Evolutionary conservation across 2,329 filamentous ascomycete species (phyloP).

Genomic region (Penicillium sp.): DNA sequence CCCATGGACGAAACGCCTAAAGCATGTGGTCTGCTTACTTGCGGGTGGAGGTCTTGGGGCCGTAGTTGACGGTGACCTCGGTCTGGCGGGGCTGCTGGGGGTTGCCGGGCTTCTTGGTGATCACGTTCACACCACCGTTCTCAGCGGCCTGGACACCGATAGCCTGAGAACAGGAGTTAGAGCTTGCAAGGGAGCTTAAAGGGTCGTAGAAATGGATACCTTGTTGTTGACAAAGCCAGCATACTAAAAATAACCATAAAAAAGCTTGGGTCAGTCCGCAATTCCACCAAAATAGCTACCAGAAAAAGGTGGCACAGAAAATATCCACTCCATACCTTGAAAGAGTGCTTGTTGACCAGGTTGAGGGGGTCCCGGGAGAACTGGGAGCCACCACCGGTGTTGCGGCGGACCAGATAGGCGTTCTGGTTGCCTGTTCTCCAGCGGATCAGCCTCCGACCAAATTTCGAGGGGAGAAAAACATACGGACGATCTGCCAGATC

Average conservation of each 20-base stretch:
- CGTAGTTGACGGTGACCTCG: slow-evolving; percentile 67
- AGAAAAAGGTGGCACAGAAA: not conserved
- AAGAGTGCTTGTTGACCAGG: slow-evolving; percentile 84
- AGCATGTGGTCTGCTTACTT: slow-evolving; percentile 60
- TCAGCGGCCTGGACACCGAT: slow-evolving; percentile 74
- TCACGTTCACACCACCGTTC: slow-evolving; percentile 77
- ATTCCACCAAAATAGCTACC: not conserved
- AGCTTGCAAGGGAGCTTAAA: not conserved
- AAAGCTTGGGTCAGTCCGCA: slow-evolving; percentile 15
- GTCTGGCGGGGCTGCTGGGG: slow-evolving; percentile 71
- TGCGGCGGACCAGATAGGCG: slow-evolving; percentile 89
- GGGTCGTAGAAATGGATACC: slow-evolving; percentile 54
- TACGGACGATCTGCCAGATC: slow-evolving; percentile 94
- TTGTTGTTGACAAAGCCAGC: slow-evolving; percentile 92
- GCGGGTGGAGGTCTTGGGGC: slow-evolving; percentile 70
- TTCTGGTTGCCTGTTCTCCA: slow-evolving; percentile 72
- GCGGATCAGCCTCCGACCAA: slow-evolving; percentile 12
- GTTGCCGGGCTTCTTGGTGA: slow-evolving; percentile 78
- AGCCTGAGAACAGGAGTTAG: slow-evolving; percentile 57
- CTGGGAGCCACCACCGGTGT: slow-evolving; percentile 72
- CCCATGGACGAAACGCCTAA: not conserved
- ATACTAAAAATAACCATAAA: slow-evolving; percentile 56
- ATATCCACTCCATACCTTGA: slow-evolving; percentile 65
- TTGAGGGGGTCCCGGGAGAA: slow-evolving; percentile 96
- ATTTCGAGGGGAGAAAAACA: slow-evolving; percentile 46